These are phyloP conservation scores for Candida lessepsii DNA, from an alignment of 805 yeast genomes.

Conservation along the genomic window DNA sequence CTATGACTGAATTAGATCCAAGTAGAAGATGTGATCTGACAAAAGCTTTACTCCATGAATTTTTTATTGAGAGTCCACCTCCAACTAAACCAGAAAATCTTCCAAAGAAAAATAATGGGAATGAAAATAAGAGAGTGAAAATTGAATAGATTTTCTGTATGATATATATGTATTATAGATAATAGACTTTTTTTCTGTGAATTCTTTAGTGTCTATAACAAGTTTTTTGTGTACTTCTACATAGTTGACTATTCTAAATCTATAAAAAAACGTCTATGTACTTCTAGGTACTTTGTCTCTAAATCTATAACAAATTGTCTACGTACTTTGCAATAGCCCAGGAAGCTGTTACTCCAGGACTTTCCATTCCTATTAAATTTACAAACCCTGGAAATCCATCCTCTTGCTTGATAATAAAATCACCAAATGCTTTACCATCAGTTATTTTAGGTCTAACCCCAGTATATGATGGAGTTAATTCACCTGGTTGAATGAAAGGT, in stretches of 20 bases:
- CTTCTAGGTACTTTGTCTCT: constrained; percentile 30
- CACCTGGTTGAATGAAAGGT: constrained; percentile 52
- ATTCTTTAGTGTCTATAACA: too few species aligned
- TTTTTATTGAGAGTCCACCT: constrained; percentile 69
- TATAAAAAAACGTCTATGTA: constrained; percentile 48
- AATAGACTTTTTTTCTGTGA: constrained; percentile 8
- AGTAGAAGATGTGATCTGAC: constrained; percentile 64
- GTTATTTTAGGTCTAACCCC: constrained; percentile 84
- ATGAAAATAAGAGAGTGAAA: constrained; percentile 7
- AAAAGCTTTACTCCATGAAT: constrained; percentile 61
- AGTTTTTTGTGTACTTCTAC: too few species aligned
- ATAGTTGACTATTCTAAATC: too few species aligned
- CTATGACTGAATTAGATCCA: constrained; percentile 77
- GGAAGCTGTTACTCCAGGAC: constrained; percentile 84
- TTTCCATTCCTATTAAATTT: constrained; percentile 79
- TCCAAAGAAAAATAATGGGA: constrained; percentile 47
- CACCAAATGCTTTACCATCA: constrained; percentile 51
- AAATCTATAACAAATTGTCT: constrained; percentile 22
- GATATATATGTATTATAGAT: constrained; percentile 7
- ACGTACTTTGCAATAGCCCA: constrained; percentile 84
- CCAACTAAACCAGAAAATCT: constrained; percentile 68
- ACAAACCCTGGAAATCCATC: constrained; percentile 74
- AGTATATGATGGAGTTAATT: constrained; percentile 64
- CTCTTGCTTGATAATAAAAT: constrained; percentile 71
- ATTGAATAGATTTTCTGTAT: constrained; percentile 3